These are phyloP conservation scores for Daldinia decipiens DNA, from an alignment of 495 filamentous ascomycete species.

Conservation along the genomic window DNA sequence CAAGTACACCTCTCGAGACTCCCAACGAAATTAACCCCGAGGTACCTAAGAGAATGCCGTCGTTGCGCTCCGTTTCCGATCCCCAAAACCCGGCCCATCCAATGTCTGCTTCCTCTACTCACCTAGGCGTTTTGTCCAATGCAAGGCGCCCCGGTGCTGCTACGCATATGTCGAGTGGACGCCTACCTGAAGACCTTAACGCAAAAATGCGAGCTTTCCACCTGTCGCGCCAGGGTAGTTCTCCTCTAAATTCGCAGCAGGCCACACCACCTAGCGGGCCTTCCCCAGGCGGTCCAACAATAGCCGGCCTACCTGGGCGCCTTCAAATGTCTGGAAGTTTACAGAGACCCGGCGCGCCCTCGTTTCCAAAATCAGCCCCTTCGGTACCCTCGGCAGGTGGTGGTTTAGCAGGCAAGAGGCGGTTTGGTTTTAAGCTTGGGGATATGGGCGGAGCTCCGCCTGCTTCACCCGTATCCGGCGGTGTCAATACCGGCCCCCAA, in stretches of 20 bases:
- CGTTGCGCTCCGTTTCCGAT: constrained; percentile 66
- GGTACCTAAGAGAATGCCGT: constrained; percentile 59
- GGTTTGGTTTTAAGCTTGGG: constrained; percentile 55
- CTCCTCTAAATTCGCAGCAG: constrained; percentile 50
- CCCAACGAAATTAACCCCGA: constrained; percentile 51
- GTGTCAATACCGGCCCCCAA: constrained; percentile 6
- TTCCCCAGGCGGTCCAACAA: constrained; percentile 55
- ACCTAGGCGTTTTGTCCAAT: constrained; percentile 82
- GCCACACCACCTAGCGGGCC: constrained; percentile 33
- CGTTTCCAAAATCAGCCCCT: constrained; percentile 61
- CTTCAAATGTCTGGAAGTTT: constrained; percentile 56
- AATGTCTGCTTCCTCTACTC: constrained; percentile 81
- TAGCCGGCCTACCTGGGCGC: constrained; percentile 53
- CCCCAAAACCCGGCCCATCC: constrained; percentile 55
- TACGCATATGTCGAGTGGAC: constrained; percentile 63
- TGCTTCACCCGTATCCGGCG: constrained; percentile 26
- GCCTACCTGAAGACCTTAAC: constrained; percentile 80
- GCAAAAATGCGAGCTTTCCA: constrained; percentile 84
- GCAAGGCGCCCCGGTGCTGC: constrained; percentile 71
- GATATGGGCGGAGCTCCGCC: constrained; percentile 48
- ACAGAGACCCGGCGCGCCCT: constrained; percentile 53
- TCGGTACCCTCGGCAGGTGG: constrained; percentile 46
- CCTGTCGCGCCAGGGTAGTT: constrained; percentile 53
- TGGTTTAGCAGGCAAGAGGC: constrained; percentile 45
- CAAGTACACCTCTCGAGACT: constrained; percentile 57